Base-by-base conservation (phyloP, 2,329 filamentous ascomycete genomes). In the Keithomyces neogunnii region DNA sequence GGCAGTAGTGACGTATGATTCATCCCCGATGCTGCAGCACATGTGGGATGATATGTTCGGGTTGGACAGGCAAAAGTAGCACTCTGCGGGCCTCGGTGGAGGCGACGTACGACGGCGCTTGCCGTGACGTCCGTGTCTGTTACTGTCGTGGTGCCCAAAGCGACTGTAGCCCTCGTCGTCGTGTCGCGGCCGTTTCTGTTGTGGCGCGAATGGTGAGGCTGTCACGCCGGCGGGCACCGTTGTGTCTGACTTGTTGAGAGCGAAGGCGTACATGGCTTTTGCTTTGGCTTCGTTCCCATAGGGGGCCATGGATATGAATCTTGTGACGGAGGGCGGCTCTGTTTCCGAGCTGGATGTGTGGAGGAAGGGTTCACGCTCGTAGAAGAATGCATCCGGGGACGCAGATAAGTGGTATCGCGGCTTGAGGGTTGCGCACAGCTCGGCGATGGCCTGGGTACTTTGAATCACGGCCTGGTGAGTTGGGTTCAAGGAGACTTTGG, bases 41-140 rank as follows among this genome's bases (percentile, higher is more conserved):
- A 99, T 86, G 69, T 99, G 92, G 1, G 85, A 86, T 49, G 88
- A 86, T 44, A 93, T 74, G 54, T 86, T 86, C 5, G 87, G 82
- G 66, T 95, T 96, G 5, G 89, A 91, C 9, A 99, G 77, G 65
- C 93, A 99, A 73, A 99, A 97, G 74, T 93, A 99, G 71, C 93
- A 99, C 61, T 86, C 80, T 49, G 85, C 84, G 2, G 89, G 89
- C 0, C 84, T 82, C 0, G 82, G 83, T 5, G 81, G 82, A 10
- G 84, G 82, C 5, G 75, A 61, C 65, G 69, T 51, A 38, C 66
- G 70, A 2, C 70, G 70, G 11, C 74, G 73, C 60, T 76, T 77
- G 43, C 70, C 67, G 8, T 71, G 68, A 10, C 73, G 69, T 43
- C 71, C 67, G 39, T 71, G 65, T 33, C 73, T 68, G 36, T 69